Evolutionary conservation across 1,284 basidiomycete species (phyloP).

Genomic region (Flammula alnicola): DNA sequence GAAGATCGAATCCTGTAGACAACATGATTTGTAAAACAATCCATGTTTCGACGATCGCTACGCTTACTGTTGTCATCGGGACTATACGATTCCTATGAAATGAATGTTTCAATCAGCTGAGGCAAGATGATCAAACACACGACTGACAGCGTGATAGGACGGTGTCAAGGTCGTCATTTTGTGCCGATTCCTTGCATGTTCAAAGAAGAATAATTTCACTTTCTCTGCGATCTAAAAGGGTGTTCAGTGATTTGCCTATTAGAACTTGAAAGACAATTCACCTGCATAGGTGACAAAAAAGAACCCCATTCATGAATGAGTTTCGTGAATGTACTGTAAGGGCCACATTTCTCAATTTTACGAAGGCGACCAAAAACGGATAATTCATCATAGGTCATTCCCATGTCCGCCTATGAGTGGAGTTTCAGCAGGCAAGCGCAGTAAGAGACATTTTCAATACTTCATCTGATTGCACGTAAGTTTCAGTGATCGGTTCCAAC

Average conservation of each 20-base stretch:
- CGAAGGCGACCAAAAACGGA: conserved; percentile 92
- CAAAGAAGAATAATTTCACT: conserved; percentile 97
- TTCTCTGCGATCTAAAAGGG: conserved; percentile 86
- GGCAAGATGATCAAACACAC: conserved; percentile 1
- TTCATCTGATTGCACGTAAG: conserved; percentile 96
- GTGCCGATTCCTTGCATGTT: conserved; percentile 95
- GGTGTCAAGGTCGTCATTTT: conserved; percentile 99
- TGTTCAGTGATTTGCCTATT: background rate
- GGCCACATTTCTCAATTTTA: conserved; percentile 97
- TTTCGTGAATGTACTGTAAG: conserved; percentile 96
- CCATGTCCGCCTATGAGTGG: conserved; percentile 85
- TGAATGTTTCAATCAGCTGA: conserved; percentile 12
- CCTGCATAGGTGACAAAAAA: conserved; percentile 79
- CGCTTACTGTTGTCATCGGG: conserved; percentile 93
- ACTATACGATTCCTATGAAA: conserved; percentile 84
- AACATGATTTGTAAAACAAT: conserved; percentile 13
- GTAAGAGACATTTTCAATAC: conserved; percentile 44
- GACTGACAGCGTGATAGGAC: conserved; percentile 89
- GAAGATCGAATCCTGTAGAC: conserved; percentile 84
- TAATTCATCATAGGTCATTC: conserved; percentile 99
- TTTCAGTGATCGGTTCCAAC: conserved; percentile 93
- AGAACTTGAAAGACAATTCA: conserved; percentile 33
- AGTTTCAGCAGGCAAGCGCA: background rate
- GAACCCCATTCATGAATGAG: conserved; percentile 92
- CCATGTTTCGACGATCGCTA: too few species aligned